Conservation (phyloP, 257 asterid genomes). For the Oldenlandia corymbosa region DNA sequence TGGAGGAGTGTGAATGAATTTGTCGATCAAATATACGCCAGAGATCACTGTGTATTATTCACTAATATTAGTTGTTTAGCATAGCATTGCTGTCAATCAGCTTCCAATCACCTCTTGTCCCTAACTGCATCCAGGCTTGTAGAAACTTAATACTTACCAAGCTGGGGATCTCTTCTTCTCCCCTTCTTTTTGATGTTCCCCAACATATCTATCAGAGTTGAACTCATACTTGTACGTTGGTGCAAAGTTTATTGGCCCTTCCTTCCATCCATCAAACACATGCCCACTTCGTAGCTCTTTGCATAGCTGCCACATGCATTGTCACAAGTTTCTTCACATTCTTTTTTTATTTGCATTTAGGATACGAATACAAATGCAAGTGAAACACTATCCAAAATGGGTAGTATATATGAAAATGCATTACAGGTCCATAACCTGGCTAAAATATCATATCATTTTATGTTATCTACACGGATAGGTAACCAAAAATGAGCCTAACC, state of each 20-base stretch:
- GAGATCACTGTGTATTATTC: not conserved
- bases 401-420: not conserved
- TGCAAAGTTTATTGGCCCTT: constrained; percentile 76
- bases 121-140: not conserved
- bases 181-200: constrained; percentile 66
- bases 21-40: not conserved
- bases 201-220: constrained; percentile 63
- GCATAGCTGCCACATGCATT: constrained; percentile 41
- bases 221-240: constrained; percentile 88
- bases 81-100: not conserved
- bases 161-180: constrained; percentile 95
- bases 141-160: constrained; percentile 44
- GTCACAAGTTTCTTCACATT: constrained; percentile 4
- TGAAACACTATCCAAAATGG: not conserved
- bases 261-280: constrained; percentile 89
- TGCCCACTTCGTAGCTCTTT: constrained; percentile 68
- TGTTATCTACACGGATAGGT: not conserved
- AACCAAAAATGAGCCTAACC: constrained; percentile 27
- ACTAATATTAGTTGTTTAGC: not conserved
- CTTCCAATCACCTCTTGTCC: not conserved
- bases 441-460: not conserved
- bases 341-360: not conserved
- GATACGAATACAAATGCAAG: not conserved
- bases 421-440: not conserved
- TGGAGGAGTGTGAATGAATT: not conserved